A percentile compares a stretch with the other conserved stretches of the same genome.
Evolutionary conservation across 1,139 yeast genomes (phyloP).

Genomic region (Kazachstania sp.): DNA sequence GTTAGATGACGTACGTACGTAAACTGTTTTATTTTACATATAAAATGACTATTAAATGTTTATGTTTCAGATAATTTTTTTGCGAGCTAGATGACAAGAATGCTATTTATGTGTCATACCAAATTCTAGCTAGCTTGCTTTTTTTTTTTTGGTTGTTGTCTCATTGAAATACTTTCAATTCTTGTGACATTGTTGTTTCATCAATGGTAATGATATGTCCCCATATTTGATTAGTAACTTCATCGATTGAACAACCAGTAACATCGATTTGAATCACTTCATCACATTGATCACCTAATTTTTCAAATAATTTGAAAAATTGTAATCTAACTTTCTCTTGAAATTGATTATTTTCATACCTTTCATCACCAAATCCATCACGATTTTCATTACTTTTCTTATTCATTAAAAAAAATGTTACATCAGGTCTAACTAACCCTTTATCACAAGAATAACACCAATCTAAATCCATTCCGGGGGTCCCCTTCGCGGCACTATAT

Average conservation of each 20-base stretch:
- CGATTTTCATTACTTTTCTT: conserved; percentile 46
- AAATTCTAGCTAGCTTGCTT: no score
- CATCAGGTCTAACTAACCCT: conserved; percentile 84
- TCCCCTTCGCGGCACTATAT: conserved; percentile 71
- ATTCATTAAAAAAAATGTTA: conserved; percentile 68
- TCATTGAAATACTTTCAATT: background rate
- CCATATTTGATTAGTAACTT: conserved; percentile 34
- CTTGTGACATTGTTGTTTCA: background rate
- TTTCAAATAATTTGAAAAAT: conserved; percentile 44
- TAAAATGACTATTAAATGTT: no score
- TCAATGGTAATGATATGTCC: background rate
- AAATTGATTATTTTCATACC: conserved; percentile 71
- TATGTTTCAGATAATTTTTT: no score
- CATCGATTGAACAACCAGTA: conserved; percentile 46
- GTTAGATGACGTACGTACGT: no score
- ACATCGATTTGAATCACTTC: conserved; percentile 48
- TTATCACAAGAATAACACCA: conserved; percentile 81
- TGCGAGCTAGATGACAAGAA: no score
- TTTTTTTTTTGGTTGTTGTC: no score
- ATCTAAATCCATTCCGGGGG: conserved; percentile 42
- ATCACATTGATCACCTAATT: conserved; percentile 16
- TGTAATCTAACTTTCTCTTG: conserved; percentile 58
- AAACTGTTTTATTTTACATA: no score
- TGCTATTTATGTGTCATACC: background rate
- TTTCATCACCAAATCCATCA: conserved; percentile 84